Evolutionary conservation across 139 green algal genomes (phyloP).

Genomic region (Ettlia oleoabundans): DNA sequence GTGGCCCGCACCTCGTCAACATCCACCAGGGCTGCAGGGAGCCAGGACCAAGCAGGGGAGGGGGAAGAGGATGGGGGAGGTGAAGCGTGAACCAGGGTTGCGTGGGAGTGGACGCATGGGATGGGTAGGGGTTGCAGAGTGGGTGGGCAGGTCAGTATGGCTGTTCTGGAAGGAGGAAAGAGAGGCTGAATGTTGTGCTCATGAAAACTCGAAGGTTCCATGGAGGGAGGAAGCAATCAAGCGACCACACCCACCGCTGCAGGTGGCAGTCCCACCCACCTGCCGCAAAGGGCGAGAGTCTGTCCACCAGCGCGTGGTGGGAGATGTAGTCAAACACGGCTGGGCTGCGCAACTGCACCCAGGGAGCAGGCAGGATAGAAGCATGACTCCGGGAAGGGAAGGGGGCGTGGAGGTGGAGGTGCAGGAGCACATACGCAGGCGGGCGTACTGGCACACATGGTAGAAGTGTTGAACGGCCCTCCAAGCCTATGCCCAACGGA

Average conservation of each 20-base stretch:
- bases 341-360: constrained; percentile 20
- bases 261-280: neutral
- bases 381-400: too few species aligned
- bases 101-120: neutral
- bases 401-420: too few species aligned
- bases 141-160: neutral
- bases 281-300: constrained; percentile 30
- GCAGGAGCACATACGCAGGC: too few species aligned
- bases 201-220: neutral
- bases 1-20: constrained; percentile 68
- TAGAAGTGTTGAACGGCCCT: too few species aligned
- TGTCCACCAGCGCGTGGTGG: constrained; percentile 50
- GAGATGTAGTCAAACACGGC: constrained; percentile 78
- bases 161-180: neutral
- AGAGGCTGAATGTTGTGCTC: neutral
- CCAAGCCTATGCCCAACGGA: too few species aligned
- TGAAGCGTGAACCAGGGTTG: too few species aligned
- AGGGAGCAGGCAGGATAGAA: too few species aligned
- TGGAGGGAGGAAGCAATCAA: neutral
- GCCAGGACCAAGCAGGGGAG: constrained; percentile 1
- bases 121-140: neutral
- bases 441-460: too few species aligned
- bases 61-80: neutral
- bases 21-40: constrained; percentile 57
- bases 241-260: neutral